Base-by-base conservation (phyloP, 108 stramenopile species). In the Fragilaria crotonensis region DNA sequence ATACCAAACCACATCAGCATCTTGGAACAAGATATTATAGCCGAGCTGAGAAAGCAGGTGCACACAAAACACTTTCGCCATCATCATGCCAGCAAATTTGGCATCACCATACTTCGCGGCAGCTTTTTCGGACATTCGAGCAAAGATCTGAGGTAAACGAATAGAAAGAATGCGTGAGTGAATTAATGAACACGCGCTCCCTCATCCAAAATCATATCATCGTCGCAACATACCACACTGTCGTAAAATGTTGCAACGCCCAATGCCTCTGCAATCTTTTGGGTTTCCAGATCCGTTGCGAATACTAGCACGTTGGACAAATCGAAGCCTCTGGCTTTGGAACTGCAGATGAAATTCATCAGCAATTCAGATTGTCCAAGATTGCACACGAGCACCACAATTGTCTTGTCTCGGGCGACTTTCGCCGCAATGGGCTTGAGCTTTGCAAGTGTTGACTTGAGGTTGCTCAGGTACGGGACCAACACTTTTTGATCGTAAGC, bases 31-130 rank as follows among this genome's bases (percentile, higher is more conserved):
- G 18, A 85, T 49, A 63, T 85, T 76, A 47, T 85, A 77, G 14
- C 77, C 74, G 32, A 83, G 57, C 33, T 57, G 52, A 57, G 75
- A 63, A 22, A 77, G 60, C 36, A 89, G 48, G 26, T 81, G 84
- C 18, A 85, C 79, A 54, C 68, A 73, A 11, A 81, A 50, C 2
- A 78, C 66, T 67, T 91, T 87, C 23, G 72, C 69, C 50, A 81
- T 67, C 86, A 87, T 87, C 79, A 91, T 86, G 19, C 57, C 50
- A 1, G 60, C 54, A 70, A 96, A 96, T 5, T 55, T 68, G 1
- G 31, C 61, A 64, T 93, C 90, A n/a, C 85, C 84, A 67, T 93
- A 93, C 9, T 23, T 23, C 3, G 46, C 33, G 3, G 87, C 83
- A 20, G 79, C 83, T 20, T 49, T 44, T 44, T 71, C 59, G 27